A percentile compares a stretch with the other conserved stretches of the same genome.
phyloP scores from a whole-genome alignment of 108 stramenopile genomes.

The Nitzschia sp. region DNA sequence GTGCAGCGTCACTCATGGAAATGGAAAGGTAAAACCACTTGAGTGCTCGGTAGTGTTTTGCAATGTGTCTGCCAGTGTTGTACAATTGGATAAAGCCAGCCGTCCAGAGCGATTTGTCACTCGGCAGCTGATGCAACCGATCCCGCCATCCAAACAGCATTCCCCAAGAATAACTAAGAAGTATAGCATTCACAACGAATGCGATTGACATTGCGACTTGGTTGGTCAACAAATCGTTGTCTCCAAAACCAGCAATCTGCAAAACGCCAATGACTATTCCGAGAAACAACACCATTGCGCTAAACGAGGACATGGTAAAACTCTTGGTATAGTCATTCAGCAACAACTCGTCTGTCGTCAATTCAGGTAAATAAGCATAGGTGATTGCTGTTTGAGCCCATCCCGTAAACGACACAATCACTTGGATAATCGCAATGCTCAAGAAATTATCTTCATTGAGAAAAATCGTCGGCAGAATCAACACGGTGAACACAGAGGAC shows the following conservation, averaged over 20 bases:
- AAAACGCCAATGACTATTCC: conserved; percentile 39
- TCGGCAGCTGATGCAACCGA: conserved; percentile 43
- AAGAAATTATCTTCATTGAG: conserved; percentile 62
- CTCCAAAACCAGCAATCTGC: conserved; percentile 25
- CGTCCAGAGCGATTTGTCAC: conserved; percentile 35
- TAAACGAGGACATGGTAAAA: conserved; percentile 60
- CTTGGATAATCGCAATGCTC: conserved; percentile 42
- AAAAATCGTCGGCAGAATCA: conserved; percentile 61
- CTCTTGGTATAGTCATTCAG: conserved; percentile 55
- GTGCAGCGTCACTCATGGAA: conserved; percentile 48
- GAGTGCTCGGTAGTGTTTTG: conserved; percentile 35
- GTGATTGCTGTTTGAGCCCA: conserved; percentile 67
- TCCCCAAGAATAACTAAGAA: conserved; percentile 48
- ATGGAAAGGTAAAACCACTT: conserved; percentile 57
- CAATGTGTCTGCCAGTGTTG: conserved; percentile 38
- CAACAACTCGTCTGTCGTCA: conserved; percentile 50
- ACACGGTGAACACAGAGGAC: conserved; percentile 41
- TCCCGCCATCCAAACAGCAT: conserved; percentile 49
- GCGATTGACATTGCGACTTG: conserved; percentile 43
- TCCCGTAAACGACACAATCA: conserved; percentile 54
- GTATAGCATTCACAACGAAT: conserved; percentile 37
- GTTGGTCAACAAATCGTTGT: conserved; percentile 48
- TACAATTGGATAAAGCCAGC: conserved; percentile 53
- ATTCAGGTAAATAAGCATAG: conserved; percentile 81
- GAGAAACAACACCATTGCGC: conserved; percentile 56